Evolutionary conservation across 1,139 yeast species (phyloP), one percentile per base, ranked within the genome.

Genomic region (Pichia terricola): DNA sequence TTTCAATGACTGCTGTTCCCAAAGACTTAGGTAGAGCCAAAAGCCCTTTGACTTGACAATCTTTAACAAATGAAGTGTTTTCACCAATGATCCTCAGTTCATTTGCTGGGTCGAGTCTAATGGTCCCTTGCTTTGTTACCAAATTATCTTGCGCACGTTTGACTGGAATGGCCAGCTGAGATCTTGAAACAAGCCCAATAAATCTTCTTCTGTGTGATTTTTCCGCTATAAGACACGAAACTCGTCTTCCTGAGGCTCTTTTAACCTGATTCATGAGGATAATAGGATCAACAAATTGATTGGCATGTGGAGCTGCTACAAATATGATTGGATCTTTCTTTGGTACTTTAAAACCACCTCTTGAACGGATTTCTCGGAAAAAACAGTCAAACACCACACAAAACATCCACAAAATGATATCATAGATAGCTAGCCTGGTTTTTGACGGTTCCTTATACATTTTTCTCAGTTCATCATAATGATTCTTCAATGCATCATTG

Each of bases 261-360:
- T 79, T 77, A 33, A 87, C 88, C 59, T 84, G 94, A 43, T 83
- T 81, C 86, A 86, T 79, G 45, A 91, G 69, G 43, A 88, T 73
- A 45, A 87, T 72, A 0, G 96, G 96, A 59, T 91, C 98, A 35
- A 89, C 94, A 56, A 91, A 91, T 62, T 89, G 98, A 63, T 89
- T 91, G 34, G 96, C 95, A 66, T 89, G 98, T 7, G 97, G 97
- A 7, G 96, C 98, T 2, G 94, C 97, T 38, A 91, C 97, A 59
- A 91, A 86, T 46, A 91, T 88, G 26, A 88, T 79, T 0, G 97
- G 94, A 0, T 96, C 96, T 9, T 72, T 61, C 37, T 75, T 70
- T 3, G 98, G 97, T 45, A 91, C 75, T 45, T 89, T 72, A 66
- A 81, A 89, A 1, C 96, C 94, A 3, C 96, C 96, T 49, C 98